These are phyloP conservation scores for Coemansia sp. DNA, from an alignment of 192 early-diverging fungal species.

Conservation along the genomic window DNA sequence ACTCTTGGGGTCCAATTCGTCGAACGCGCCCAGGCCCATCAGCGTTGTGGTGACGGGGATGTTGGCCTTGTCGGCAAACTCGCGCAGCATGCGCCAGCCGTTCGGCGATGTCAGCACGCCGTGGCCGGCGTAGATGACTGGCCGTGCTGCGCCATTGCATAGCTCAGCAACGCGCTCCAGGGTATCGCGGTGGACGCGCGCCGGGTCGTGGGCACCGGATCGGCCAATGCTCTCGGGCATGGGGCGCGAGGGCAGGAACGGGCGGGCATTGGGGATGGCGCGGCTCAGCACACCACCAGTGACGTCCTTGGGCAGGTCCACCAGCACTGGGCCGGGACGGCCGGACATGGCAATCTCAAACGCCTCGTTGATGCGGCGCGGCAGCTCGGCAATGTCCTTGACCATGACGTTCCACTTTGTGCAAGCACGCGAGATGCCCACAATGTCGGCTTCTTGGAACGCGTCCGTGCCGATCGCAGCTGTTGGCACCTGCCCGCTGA, in stretches of 20 bases:
- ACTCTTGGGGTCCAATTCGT: slow-evolving; percentile 84
- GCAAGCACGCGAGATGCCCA: slow-evolving; percentile 94
- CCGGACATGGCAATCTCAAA: slow-evolving; percentile 96
- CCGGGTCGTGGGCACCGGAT: slow-evolving; percentile 53
- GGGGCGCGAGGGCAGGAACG: slow-evolving; percentile 74
- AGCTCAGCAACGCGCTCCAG: slow-evolving; percentile 77
- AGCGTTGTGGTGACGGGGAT: slow-evolving; percentile 98
- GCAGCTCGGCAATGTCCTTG: slow-evolving; percentile 92
- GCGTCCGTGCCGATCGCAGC: slow-evolving; percentile 91
- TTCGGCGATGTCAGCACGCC: slow-evolving; percentile 82
- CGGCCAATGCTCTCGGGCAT: slow-evolving; percentile 56
- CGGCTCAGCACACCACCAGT: slow-evolving; percentile 85
- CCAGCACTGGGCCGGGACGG: slow-evolving; percentile 94
- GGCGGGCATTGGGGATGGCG: slow-evolving; percentile 71
- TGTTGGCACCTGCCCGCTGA: slow-evolving; percentile 92
- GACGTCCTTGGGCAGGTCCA: slow-evolving; percentile 98
- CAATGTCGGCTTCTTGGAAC: slow-evolving; percentile 98
- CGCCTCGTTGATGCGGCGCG: slow-evolving; percentile 96
- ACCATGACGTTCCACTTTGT: slow-evolving; percentile 99
- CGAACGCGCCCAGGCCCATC: slow-evolving; percentile 89
- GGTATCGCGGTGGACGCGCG: slow-evolving; percentile 54
- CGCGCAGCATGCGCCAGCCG: slow-evolving; percentile 77
- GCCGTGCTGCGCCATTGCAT: slow-evolving; percentile 86
- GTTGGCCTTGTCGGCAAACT: slow-evolving; percentile 84
- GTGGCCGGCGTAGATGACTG: slow-evolving; percentile 95